These are phyloP conservation scores for Phaeosphaeriaceae sp. DNA, from an alignment of 2,329 filamentous ascomycete genomes.

Conservation along the genomic window DNA sequence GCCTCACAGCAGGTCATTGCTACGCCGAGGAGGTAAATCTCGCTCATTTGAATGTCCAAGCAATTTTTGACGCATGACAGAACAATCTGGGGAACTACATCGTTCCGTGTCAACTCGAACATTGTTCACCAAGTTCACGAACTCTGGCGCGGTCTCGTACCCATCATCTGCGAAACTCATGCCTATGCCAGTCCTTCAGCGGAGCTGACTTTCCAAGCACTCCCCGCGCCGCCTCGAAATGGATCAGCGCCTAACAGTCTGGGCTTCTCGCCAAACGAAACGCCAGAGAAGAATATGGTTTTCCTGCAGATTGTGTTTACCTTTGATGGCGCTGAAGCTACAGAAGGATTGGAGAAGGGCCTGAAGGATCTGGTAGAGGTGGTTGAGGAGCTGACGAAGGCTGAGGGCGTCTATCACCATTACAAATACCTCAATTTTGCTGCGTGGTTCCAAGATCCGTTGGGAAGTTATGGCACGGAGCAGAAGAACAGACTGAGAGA, in stretches of 20 bases:
- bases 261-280: conserved; percentile 20
- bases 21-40: conserved; percentile 15
- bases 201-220: conserved; percentile 31
- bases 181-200: conserved; percentile 21
- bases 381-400: conserved; percentile 24
- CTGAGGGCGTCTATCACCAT: conserved; percentile 20
- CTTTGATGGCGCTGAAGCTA: conserved; percentile 21
- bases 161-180: conserved; percentile 20
- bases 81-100: conserved; percentile 35
- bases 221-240: conserved; percentile 22
- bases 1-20: conserved; percentile 22
- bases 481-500: conserved; percentile 4
- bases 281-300: conserved; percentile 23
- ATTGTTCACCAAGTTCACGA: conserved; percentile 28
- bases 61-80: conserved; percentile 6
- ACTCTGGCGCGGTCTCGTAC: conserved; percentile 25
- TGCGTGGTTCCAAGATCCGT: conserved; percentile 42
- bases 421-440: conserved; percentile 46
- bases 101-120: conserved; percentile 24
- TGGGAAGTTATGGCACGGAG: conserved; percentile 14
- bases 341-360: conserved; percentile 20
- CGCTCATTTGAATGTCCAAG: background rate
- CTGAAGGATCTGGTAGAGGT: conserved; percentile 27
- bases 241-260: conserved; percentile 23
- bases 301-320: conserved; percentile 33